These are phyloP conservation scores for Phlebiopsis flavidoalba DNA, from an alignment of 768 basidiomycete genomes.

Conservation along the genomic window DNA sequence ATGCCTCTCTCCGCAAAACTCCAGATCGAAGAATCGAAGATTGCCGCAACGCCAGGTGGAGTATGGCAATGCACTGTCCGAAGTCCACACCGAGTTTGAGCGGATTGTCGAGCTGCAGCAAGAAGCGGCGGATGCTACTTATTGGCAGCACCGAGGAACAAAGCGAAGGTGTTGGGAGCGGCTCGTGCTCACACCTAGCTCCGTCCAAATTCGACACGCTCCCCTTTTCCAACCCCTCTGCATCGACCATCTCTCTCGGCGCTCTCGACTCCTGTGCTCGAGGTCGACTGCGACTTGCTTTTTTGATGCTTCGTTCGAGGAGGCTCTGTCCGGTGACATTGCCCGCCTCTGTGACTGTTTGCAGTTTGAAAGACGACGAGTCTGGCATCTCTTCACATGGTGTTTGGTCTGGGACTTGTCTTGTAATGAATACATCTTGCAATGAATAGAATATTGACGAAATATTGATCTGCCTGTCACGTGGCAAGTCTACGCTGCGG, in stretches of 20 bases:
- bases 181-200: background rate
- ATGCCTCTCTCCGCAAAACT: no score
- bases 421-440: background rate
- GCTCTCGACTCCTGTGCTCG: background rate
- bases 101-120: no score
- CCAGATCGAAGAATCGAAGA: background rate
- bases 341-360: background rate
- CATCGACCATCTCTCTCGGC: background rate
- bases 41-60: background rate
- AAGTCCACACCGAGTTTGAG: background rate
- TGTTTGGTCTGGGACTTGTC: background rate
- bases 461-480: no score
- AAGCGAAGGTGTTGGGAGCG: background rate
- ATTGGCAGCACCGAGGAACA: background rate
- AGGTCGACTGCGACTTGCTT: background rate
- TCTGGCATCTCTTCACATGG: background rate
- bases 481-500: no score
- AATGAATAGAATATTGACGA: no score
- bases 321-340: background rate
- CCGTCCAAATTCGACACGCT: background rate
- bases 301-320: slow-evolving; percentile 1
- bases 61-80: background rate
- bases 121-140: background rate
- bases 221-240: background rate
- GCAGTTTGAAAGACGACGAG: background rate